Base-by-base conservation (phyloP, 139 green algal species). In the Astrephomene gubernaculifera region DNA sequence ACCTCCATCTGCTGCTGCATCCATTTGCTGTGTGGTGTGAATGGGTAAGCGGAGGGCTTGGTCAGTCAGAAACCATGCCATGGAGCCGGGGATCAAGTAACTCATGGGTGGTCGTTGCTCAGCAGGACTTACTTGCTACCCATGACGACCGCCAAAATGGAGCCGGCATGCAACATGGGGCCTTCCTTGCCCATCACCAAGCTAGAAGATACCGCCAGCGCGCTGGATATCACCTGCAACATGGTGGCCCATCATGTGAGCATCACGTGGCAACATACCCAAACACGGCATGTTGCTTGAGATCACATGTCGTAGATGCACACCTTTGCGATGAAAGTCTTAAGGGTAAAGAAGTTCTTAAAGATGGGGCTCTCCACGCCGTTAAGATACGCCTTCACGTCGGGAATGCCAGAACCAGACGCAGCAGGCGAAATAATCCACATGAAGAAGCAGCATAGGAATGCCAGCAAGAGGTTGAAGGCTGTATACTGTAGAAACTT, bases 381-480 rank as follows among this genome's bases (percentile, higher is more conserved):
- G 33, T 94, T 94, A 8, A 94, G 71, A 68, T 92, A 94, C 0
- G 91, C 90, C 79, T 93, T 93, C 14, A 94, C 89, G 63, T 94
- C 91, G 19, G 91, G 91, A 41, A 94, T 94, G 41, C 90, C 90
- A 22, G 90, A 94, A 4, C 90, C 90, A 24, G 88, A 88, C 4
- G 88, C 90, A 22, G 90, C 90, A 43, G 90, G 90, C 0, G 90
- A 94, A 52, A 94, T 92, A 21, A 91, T 49, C 52, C 83, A 90
- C 60, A 94, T 78, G 0, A 89, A 87, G 10, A 92, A 83, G 71
- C 79, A 91, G 65, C 79, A 80, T 4, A 45, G n/a, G 54, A 89
- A 92, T 0, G 90, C 90, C 31, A 94, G 81, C 39, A 82, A 27
- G 21, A 90, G 45, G 67, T 94, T 94, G 84, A 94, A 90, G 24